A percentile compares a stretch with the other conserved stretches of the same genome.
phyloP scores from a whole-genome alignment of 2,329 filamentous ascomycete genomes.

The Juglanconis oblonga region DNA sequence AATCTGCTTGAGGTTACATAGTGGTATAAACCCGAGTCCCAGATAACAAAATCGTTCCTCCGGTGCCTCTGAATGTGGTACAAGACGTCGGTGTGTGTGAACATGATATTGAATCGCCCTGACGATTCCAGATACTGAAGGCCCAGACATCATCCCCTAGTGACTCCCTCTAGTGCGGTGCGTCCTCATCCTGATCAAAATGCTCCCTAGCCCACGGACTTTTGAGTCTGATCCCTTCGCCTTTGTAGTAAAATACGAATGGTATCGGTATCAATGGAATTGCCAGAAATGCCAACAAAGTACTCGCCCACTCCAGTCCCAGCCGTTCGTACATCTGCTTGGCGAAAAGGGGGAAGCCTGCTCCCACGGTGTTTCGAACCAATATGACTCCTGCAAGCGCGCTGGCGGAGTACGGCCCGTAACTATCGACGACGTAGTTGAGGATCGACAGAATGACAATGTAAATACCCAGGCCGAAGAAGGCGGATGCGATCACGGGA shows the following conservation, averaged over 20 bases:
- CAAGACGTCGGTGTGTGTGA: too few relatives aligned
- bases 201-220: constrained; percentile 31
- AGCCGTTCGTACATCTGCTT: constrained; percentile 49
- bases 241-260: constrained; percentile 51
- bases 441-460: constrained; percentile 13
- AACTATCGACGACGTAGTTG: constrained; percentile 12
- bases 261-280: constrained; percentile 48
- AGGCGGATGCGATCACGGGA: constrained; percentile 51
- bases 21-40: too few relatives aligned
- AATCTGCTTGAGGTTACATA: too few relatives aligned
- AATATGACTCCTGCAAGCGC: constrained; percentile 34
- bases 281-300: constrained; percentile 46
- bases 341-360: constrained; percentile 59
- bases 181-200: constrained; percentile 13
- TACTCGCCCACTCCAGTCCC: constrained; percentile 45
- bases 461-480: constrained; percentile 38
- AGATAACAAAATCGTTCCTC: too few relatives aligned
- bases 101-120: too few relatives aligned
- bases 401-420: constrained; percentile 1
- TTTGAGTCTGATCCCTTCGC: constrained; percentile 35
- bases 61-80: too few relatives aligned
- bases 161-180: neutral
- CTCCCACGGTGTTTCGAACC: constrained; percentile 52
- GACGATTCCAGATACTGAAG: too few relatives aligned
- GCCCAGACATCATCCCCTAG: too few relatives aligned